These are phyloP conservation scores for Fusarium graminum DNA, from an alignment of 2,329 filamentous ascomycete genomes.

Conservation along the genomic window DNA sequence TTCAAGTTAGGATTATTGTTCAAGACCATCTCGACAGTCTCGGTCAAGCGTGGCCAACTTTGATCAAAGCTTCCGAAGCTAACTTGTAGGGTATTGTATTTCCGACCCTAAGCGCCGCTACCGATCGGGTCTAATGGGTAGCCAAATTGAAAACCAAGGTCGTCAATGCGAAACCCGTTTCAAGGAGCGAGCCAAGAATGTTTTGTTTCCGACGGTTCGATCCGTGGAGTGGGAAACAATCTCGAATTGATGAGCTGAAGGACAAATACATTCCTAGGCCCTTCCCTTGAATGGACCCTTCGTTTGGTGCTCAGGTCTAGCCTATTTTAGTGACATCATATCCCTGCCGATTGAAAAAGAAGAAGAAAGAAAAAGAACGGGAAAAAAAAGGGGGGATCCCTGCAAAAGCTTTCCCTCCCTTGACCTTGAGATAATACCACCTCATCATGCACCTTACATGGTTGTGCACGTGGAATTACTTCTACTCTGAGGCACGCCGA, in stretches of 20 bases:
- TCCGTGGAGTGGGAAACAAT: not conserved
- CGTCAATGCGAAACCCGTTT: not conserved
- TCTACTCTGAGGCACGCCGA: conserved; percentile 8
- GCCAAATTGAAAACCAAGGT: not conserved
- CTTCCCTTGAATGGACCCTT: not conserved
- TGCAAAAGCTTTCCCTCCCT: not conserved
- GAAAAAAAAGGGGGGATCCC: not conserved
- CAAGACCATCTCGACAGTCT: not conserved
- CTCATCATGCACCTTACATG: not conserved
- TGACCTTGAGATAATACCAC: conserved; percentile 3
- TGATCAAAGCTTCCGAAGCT: conserved; percentile 6
- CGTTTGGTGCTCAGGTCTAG: not conserved
- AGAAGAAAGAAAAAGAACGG: not conserved
- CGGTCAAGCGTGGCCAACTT: not conserved
- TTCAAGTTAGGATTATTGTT: not conserved
- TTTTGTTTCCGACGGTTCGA: not conserved
- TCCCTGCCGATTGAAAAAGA: not conserved
- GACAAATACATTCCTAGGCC: not conserved
- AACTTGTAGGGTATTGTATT: conserved; percentile 6
- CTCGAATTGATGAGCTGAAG: not conserved
- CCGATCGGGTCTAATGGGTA: not conserved
- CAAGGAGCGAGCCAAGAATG: not conserved
- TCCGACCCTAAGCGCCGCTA: conserved; percentile 6
- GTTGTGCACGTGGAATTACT: conserved; percentile 3
- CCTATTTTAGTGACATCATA: conserved; percentile 5